Base-by-base conservation (phyloP, 805 yeast species). In the Brettanomyces nanus region DNA sequence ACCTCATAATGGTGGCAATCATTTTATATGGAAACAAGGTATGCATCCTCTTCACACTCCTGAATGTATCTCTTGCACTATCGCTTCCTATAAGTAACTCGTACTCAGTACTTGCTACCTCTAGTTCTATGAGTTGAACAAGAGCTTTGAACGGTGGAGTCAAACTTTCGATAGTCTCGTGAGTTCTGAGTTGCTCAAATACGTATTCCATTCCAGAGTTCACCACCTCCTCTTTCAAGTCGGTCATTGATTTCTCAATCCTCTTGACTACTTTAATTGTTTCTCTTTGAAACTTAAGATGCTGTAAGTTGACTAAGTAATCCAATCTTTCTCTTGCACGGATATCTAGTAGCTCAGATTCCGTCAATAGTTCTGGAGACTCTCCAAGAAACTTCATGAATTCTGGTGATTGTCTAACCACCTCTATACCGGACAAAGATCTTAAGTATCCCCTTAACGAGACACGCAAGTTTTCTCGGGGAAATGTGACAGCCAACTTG, bases 61-160 rank as follows among this genome's bases (percentile, higher is more conserved):
- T 68, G 48, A 81, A 78, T 48, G 84, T 65, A 48, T 85, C 95
- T 42, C 77, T 75, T 1, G 95, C 78, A 44, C 76, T 75, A 54
- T 90, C 97, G 37, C 75, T 80, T 1, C 90, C 92, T 19, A 90
- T 64, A 48, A 87, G 81, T 28, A 82, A 48, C 45, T 85, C 86
- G 58, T 85, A 89, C 3, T 90, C 61, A 0, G 95, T 80, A 0
- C 95, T 83, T 0, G 97, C 85, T 6, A 85, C 59, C 54, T 87
- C 90, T 9, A 90, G 73, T 43, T 86, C 77, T 43, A 81, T 73
- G 85, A 95, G 81, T 47, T 84, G 86, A 30, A 85, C 66, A 45
- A 89, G 79, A 34, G 84, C 72, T 45, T 69, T 67, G 31, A 87
- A 64, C 28, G 83, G 66, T 2, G 83, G 81, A 5, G 90, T 74